phyloP scores from a whole-genome alignment of 2,329 filamentous ascomycete genomes.

The Diaporthe eres region DNA sequence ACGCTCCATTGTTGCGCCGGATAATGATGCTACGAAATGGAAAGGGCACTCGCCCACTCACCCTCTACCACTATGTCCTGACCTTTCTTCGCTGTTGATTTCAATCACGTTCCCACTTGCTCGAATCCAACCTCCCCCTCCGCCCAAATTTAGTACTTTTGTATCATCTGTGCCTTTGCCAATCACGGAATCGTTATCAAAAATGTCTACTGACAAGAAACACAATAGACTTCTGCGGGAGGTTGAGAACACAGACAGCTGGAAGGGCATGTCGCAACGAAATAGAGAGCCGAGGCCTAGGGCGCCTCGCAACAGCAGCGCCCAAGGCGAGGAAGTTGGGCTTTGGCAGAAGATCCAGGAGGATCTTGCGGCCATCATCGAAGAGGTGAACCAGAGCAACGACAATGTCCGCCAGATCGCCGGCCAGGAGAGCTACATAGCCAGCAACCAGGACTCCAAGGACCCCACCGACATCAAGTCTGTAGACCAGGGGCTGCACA shows the following conservation, averaged over 20 bases:
- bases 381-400: constrained; percentile 57
- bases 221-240: constrained; percentile 24
- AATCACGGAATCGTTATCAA: not conserved
- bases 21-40: not conserved
- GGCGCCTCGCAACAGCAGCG: constrained; percentile 54
- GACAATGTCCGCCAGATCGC: constrained; percentile 54
- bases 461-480: constrained; percentile 51
- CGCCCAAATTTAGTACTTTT: not conserved
- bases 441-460: constrained; percentile 53
- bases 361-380: constrained; percentile 52
- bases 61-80: not conserved
- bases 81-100: not conserved
- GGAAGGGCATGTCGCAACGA: constrained; percentile 37
- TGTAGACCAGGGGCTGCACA: constrained; percentile 35
- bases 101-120: not conserved
- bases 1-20: constrained; percentile 39
- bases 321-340: constrained; percentile 58
- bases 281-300: constrained; percentile 25
- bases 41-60: not conserved
- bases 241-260: constrained; percentile 40
- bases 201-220: not conserved
- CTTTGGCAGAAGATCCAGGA: constrained; percentile 58
- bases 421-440: constrained; percentile 56
- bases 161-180: not conserved
- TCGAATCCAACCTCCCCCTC: no score